Percentiles rank a stretch among this genome's conserved stretches.
Evolutionary conservation across 2,329 filamentous ascomycete species (phyloP).

Genomic region (Fusarium nanum): DNA sequence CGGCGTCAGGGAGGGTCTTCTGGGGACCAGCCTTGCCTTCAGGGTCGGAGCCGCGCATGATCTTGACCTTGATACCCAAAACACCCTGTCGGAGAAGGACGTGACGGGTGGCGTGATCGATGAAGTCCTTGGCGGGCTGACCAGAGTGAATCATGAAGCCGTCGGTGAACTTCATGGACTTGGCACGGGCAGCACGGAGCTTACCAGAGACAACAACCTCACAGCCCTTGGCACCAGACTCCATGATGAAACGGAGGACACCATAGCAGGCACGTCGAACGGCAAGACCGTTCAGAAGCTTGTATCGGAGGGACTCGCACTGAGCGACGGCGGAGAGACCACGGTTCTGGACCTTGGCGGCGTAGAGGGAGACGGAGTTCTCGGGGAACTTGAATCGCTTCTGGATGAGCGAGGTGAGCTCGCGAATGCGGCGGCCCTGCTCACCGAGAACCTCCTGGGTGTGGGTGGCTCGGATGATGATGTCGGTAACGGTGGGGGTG

Average conservation of each 20-base stretch:
- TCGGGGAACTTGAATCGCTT: constrained; percentile 99
- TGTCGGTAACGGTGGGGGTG: constrained; percentile 99
- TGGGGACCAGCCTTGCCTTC: constrained; percentile 98
- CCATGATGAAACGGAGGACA: constrained; percentile 99
- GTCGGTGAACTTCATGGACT: constrained; percentile 99
- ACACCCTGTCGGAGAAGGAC: constrained; percentile 99
- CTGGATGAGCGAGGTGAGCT: constrained; percentile 99
- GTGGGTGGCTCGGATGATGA: constrained; percentile 99
- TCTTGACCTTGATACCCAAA: constrained; percentile 99
- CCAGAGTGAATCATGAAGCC: constrained; percentile 99
- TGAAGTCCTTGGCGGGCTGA: constrained; percentile 99
- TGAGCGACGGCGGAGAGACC: constrained; percentile 99
- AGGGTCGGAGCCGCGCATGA: constrained; percentile 99
- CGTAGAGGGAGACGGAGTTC: constrained; percentile 99
- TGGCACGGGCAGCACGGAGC: constrained; percentile 98
- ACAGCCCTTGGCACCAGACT: constrained; percentile 99
- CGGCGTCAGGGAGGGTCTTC: constrained; percentile 97
- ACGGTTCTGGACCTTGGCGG: constrained; percentile 99
- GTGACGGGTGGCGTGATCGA: constrained; percentile 98
- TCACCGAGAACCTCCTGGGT: constrained; percentile 99
- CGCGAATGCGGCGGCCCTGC: constrained; percentile 99
- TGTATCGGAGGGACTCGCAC: constrained; percentile 99
- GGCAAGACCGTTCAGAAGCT: constrained; percentile 99
- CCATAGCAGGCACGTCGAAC: constrained; percentile 99
- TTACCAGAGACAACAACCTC: constrained; percentile 99